Percentiles rank a stretch among this genome's conserved stretches.
Evolutionary conservation across 176 grass and related monocot species (phyloP).

Genomic region (Bolboschoenus planiculmis): DNA sequence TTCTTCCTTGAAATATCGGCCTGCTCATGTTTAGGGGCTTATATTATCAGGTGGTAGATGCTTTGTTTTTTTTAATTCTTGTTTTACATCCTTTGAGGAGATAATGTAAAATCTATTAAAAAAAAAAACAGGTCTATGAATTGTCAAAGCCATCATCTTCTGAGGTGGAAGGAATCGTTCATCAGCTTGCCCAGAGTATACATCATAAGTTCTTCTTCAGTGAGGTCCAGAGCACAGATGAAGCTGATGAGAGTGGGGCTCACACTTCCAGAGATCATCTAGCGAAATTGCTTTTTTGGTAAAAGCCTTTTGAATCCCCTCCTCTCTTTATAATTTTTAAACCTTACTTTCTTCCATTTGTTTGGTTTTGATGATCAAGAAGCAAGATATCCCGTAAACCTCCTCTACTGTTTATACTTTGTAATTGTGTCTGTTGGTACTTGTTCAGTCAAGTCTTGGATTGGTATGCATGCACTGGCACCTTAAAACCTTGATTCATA

Average conservation of each 20-base stretch:
- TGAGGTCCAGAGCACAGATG: neutral
- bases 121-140: constrained; percentile 26
- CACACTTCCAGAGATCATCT: constrained; percentile 31
- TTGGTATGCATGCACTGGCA: neutral
- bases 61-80: neutral
- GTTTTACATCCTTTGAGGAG: neutral
- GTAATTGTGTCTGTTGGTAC: neutral
- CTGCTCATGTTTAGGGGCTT: neutral
- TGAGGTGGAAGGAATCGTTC: constrained; percentile 35
- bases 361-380: neutral
- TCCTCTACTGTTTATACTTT: neutral
- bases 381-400: neutral
- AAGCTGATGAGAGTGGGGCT: neutral
- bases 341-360: neutral
- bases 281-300: constrained; percentile 35
- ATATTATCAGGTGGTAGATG: neutral
- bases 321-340: neutral
- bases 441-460: neutral
- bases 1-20: neutral
- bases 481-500: neutral
- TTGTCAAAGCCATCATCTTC: constrained; percentile 37
- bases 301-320: neutral
- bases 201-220: constrained; percentile 19
- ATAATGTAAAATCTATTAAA: neutral
- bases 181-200: constrained; percentile 31